Evolutionary conservation across 2,329 filamentous ascomycete genomes (phyloP).

Genomic region (Botryotinia convoluta): DNA sequence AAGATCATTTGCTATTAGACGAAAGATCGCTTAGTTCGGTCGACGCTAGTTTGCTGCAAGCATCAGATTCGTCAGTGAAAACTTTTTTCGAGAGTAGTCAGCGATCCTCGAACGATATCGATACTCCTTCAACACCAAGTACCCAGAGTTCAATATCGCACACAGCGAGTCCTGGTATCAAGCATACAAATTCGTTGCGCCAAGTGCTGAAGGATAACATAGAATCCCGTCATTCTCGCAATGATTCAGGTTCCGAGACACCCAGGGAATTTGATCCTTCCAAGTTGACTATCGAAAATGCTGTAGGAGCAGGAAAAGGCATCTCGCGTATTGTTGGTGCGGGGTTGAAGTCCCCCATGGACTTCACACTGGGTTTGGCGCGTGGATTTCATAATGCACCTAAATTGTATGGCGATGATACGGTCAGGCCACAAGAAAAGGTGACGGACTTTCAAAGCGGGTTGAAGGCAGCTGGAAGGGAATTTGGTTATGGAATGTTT

Average conservation of each 20-base stretch:
- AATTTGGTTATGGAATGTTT: slow-evolving; percentile 73
- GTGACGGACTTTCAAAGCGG: slow-evolving; percentile 77
- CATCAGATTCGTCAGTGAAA: slow-evolving; percentile 25
- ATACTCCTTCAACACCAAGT: slow-evolving; percentile 25
- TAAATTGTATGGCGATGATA: slow-evolving; percentile 79
- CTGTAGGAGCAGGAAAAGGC: slow-evolving; percentile 54
- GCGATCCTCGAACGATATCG: slow-evolving; percentile 26
- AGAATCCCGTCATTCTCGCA: slow-evolving; percentile 16
- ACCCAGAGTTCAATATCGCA: slow-evolving; percentile 23
- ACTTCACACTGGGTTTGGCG: slow-evolving; percentile 77
- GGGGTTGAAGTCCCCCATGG: slow-evolving; percentile 78
- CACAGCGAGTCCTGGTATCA: background rate
- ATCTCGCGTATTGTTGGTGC: slow-evolving; percentile 70
- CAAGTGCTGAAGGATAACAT: slow-evolving; percentile 36
- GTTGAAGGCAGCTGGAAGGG: slow-evolving; percentile 72
- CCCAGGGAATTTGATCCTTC: slow-evolving; percentile 29
- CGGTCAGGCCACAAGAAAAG: slow-evolving; percentile 72
- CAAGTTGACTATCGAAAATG: slow-evolving; percentile 51
- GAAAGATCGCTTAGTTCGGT: slow-evolving; percentile 17
- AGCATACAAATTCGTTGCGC: slow-evolving; percentile 33
- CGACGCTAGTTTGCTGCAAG: slow-evolving; percentile 15
- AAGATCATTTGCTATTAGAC: slow-evolving; percentile 23
- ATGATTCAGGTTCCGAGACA: slow-evolving; percentile 29
- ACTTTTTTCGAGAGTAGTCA: slow-evolving; percentile 32
- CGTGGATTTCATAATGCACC: slow-evolving; percentile 88